Evolutionary conservation across 2,329 filamentous ascomycete genomes (phyloP), one percentile per base, ranked within the genome.

Genomic region (Raffaelea arxii): DNA sequence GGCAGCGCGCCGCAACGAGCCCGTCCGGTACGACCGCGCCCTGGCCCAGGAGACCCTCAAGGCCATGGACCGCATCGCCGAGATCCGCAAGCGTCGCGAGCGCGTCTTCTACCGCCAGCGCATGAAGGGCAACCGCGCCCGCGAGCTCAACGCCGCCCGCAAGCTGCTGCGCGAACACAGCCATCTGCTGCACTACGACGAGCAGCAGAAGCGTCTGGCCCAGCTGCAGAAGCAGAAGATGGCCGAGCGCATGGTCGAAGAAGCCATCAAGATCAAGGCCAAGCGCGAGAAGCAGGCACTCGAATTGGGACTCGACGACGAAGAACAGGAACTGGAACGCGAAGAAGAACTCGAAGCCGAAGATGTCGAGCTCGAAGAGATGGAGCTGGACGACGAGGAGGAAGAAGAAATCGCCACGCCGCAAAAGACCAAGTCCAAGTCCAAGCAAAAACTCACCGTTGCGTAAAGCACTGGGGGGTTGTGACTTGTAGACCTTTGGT

Each of bases 1-100:
- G 69, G 85, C 87, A 52, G 86, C 88, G 56, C 85, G 88, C 62
- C 86, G 92, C 72, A 96, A 98, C 74, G 80, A 94, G 25, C 92
- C 92, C 55, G 80, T 94, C 51, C 87, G 91, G 62, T 98, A 98
- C 80, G 87, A 96, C 78, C 84, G 92, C 66, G 87, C 94, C 57
- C 80, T 95, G 54, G 81, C 95, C 53, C 76, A 78, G 57, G 88
- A 85, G 60, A 97, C 92, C 16, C 75, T 97, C 66, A 80, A 85
- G 62, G 91, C 90, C 55, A 98, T 98, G 89, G 77, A 87, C 68
- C 79, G 91, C 53, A 83, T 97, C 58, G 74, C 78, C 58, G 90
- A 96, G 73, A 91, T 97, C 67, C 76, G 89, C 46, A 67, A 78
- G 49, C 79, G 82, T 62, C 78, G 92, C 62, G 91, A 97, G 75